Base-by-base conservation (phyloP, 106 monocot species). In the Allium sativum region DNA sequence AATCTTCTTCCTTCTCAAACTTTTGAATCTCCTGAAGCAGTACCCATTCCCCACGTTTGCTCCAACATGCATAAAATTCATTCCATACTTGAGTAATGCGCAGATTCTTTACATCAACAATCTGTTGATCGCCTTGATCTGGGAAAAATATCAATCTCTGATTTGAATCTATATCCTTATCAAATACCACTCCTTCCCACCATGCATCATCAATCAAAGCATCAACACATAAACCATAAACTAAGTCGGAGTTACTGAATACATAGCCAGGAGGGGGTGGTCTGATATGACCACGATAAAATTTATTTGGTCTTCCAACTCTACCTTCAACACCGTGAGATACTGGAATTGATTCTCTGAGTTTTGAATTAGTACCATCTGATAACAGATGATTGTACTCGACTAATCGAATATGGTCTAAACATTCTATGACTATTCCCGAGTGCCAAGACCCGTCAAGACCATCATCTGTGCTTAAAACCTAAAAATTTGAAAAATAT, bases 121-220 rank as follows among this genome's bases (percentile, higher is more conserved):
- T 59, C 7, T 66, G 69, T 12, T 76, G 70, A 46, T 89, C 89
- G 19, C 84, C 89, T 71, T 65, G 73, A 44, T 89, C 89, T 10
- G 89, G 89, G 31, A 89, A 89, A 60, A 89, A 74, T 14, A 89
- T 55, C 72, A 59, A 53, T 18, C 89, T 78, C 46, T 62, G 42
- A 8, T 44, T 11, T 1, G 68, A 75, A 53, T 70, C 67, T 18
- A 73, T 71, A 5, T 59, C 14, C 9, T 55, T 65, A 56, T 89
- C 81, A 52, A 84, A 81, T 18, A 84, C 56, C 0, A 84, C 89
- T 6, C 89, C 89, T 73, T 89, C 89, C 81, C 84, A 89, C 89
- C 84, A 89, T 9, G 78, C 78, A 62, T 72, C 71, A 55, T 84
- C 43, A 40, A 89, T 53, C 21, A 73, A 70, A 22, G 76, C 89